Percentiles rank a stretch among this genome's conserved stretches.
Evolutionary conservation across 345 rosid genomes (phyloP).

Genomic region (Anastatica hierochuntica): DNA sequence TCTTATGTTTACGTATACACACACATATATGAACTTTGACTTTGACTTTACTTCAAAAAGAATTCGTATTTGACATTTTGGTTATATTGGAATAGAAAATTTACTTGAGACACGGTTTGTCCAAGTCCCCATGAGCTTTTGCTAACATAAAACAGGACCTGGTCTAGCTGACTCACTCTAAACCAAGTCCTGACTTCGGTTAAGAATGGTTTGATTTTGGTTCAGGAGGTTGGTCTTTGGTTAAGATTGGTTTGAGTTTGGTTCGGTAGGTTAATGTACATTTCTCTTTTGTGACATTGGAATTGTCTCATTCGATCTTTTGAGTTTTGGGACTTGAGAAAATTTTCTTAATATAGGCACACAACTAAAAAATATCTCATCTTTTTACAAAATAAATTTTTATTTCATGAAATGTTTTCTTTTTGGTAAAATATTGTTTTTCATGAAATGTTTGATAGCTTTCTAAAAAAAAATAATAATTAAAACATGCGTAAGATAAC

Average conservation of each 20-base stretch:
- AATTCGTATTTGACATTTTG: no score
- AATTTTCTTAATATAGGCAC: no score
- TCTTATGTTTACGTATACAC: slow-evolving; percentile 10
- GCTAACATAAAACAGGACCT: not conserved
- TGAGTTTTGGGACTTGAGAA: no score
- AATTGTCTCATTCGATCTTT: no score
- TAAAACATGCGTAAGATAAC: no score
- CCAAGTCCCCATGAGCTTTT: slow-evolving; percentile 22
- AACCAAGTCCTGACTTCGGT: not conserved
- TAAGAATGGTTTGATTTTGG: slow-evolving; percentile 1
- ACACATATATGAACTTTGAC: slow-evolving; percentile 13
- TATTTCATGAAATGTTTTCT: no score
- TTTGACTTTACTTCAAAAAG: slow-evolving; percentile 20
- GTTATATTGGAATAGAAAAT: slow-evolving; percentile 8
- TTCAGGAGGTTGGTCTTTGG: not conserved
- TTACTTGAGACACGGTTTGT: slow-evolving; percentile 25
- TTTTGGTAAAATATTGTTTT: no score
- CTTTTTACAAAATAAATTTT: no score
- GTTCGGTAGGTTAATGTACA: not conserved
- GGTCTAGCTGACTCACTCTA: slow-evolving; percentile 7
- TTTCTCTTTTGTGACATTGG: not conserved
- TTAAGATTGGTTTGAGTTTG: not conserved
- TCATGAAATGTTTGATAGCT: no score
- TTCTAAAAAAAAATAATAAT: no score
- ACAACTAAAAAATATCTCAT: no score